Base-by-base conservation (phyloP, 306 rosid genomes). In the Psophocarpus tetragonolobus region DNA sequence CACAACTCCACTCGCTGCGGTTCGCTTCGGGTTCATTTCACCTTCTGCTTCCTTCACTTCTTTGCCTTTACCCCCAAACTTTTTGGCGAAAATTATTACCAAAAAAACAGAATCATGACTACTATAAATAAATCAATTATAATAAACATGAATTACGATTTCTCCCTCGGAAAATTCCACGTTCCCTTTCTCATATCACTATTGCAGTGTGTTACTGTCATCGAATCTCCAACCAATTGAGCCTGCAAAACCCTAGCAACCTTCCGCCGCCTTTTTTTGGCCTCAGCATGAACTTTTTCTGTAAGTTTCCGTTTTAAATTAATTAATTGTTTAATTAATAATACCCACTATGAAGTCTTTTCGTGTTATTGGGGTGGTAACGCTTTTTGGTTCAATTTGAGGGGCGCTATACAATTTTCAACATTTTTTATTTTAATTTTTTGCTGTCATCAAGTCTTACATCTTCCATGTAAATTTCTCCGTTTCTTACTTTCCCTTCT, bases 171-270 rank as follows among this genome's bases (percentile, higher is more conserved):
- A 45, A 68, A 21, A 27, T 61, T 67, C 58, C 58, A 53, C 64
- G 4, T 74, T 61, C 65, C 56, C 75, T 33, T 60, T 61, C 76
- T 54, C 24, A 0, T 26, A 58, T 68, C 63, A 50, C 17, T 62
- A 17, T 57, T 74, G 39, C 58, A 60, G 50, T 58, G 81, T 81
- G 85, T 81, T 47, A 62, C 77, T 76, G 26, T 44, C 29, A 81
- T 80, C 73, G 35, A 74, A 67, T 80, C 39, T 12, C 42, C 39
- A 60, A 71, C 36, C 85, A 80, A 82, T 83, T 90, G 89, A 83
- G 83, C 76, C 87, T 75, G 69, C 85, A 64, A 82, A 85, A 89
- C 94, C 88, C 92, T 90, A 89, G 86, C 87, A 36, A 24, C 57
- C 80, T 35, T 54, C 53, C 81, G 88, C 96, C 91, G 89, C 88